Conservation (phyloP, 2,329 filamentous ascomycete genomes). For the Neofusicoccum cordaticola region DNA sequence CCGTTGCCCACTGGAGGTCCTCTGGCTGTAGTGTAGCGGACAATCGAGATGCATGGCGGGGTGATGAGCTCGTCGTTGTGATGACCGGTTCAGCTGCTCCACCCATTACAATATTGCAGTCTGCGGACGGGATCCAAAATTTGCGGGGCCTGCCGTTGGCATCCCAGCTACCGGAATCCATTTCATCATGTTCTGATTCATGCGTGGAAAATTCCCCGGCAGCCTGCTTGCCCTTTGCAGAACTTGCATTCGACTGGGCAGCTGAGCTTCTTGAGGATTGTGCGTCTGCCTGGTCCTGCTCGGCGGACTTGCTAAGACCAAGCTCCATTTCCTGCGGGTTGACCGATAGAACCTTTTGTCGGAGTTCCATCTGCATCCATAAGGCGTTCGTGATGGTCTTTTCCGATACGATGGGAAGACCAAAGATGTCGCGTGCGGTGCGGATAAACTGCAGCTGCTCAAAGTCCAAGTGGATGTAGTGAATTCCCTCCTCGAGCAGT, state of each 20-base stretch:
- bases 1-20: slow-evolving; percentile 55
- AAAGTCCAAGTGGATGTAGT: slow-evolving; percentile 59
- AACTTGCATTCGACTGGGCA: not conserved
- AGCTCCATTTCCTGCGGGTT: slow-evolving; percentile 52
- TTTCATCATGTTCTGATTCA: slow-evolving; percentile 28
- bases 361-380: slow-evolving; percentile 57
- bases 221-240: slow-evolving; percentile 46
- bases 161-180: slow-evolving; percentile 53
- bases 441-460: slow-evolving; percentile 57
- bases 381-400: slow-evolving; percentile 55
- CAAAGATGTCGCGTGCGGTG: slow-evolving; percentile 50
- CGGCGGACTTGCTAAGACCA: slow-evolving; percentile 46
- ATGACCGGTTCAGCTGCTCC: slow-evolving; percentile 53
- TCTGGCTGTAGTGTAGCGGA: slow-evolving; percentile 53
- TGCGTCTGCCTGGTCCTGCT: slow-evolving; percentile 19
- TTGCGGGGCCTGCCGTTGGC: slow-evolving; percentile 54
- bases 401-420: slow-evolving; percentile 54
- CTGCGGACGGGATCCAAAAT: slow-evolving; percentile 56
- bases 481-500: slow-evolving; percentile 57
- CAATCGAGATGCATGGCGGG: slow-evolving; percentile 45
- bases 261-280: not conserved
- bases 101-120: slow-evolving; percentile 57
- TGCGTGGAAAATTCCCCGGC: not conserved
- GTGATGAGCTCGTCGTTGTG: slow-evolving; percentile 44
- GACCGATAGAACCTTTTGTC: slow-evolving; percentile 55